phyloP scores from a whole-genome alignment of 306 rosid genomes.

The Fragaria vesca region DNA sequence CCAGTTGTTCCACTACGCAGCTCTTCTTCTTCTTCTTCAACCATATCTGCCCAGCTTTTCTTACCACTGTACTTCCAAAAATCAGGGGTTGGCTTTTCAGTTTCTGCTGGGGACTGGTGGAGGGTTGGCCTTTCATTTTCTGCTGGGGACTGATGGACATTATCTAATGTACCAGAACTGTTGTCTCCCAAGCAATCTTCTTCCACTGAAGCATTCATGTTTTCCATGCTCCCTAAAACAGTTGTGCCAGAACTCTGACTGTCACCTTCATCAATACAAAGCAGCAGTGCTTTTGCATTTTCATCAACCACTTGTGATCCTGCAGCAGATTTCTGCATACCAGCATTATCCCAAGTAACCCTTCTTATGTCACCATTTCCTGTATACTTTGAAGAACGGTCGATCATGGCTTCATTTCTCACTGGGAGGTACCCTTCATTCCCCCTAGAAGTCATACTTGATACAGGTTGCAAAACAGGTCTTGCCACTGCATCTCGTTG shows the following conservation, averaged over 20 bases:
- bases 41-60: slow-evolving; percentile 98
- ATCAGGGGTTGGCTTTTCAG: slow-evolving; percentile 19
- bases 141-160: slow-evolving; percentile 13
- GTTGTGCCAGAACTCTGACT: slow-evolving; percentile 21
- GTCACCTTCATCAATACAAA: slow-evolving; percentile 9
- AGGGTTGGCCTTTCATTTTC: slow-evolving; percentile 13
- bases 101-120: slow-evolving; percentile 22
- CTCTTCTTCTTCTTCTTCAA: slow-evolving; percentile 67
- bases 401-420: slow-evolving; percentile 17
- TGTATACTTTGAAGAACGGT: slow-evolving; percentile 4
- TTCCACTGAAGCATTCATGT: background rate
- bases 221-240: background rate
- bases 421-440: slow-evolving; percentile 1
- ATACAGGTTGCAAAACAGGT: slow-evolving; percentile 6
- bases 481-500: slow-evolving; percentile 19
- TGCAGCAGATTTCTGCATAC: slow-evolving; percentile 20
- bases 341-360: slow-evolving; percentile 25
- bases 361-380: slow-evolving; percentile 21
- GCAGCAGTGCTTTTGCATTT: slow-evolving; percentile 18
- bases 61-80: slow-evolving; percentile 26
- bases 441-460: background rate
- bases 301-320: slow-evolving; percentile 26
- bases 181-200: slow-evolving; percentile 18
- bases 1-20: slow-evolving; percentile 22
- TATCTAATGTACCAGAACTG: slow-evolving; percentile 17